phyloP scores from a whole-genome alignment of 305 asterid genomes.

The Fraxinus ornus region DNA sequence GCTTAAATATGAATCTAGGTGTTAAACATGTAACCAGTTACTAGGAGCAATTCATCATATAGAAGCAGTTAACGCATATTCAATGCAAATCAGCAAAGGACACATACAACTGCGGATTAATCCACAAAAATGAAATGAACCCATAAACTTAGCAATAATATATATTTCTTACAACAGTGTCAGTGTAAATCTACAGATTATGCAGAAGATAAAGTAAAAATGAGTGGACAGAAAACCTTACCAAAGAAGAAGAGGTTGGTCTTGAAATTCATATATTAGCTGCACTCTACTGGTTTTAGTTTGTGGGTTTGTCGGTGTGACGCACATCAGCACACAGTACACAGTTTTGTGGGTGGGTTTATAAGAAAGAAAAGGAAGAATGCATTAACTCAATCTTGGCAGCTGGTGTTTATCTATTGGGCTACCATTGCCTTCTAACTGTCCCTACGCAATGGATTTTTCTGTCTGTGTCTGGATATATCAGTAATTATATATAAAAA shows the following conservation, averaged over 20 bases:
- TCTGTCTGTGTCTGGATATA: not conserved
- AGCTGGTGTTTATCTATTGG: constrained; percentile 8
- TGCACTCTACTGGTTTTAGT: not conserved
- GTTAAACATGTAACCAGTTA: not conserved
- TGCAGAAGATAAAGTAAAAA: not conserved
- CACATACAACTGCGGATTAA: not conserved
- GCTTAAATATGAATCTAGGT: not conserved
- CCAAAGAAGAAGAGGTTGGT: not conserved
- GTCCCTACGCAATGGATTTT: not conserved
- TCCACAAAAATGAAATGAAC: not conserved
- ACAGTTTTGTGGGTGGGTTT: not conserved
- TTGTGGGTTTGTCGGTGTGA: constrained; percentile 21
- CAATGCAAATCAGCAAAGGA: not conserved
- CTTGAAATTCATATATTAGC: not conserved
- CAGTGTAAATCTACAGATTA: not conserved
- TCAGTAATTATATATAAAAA: not conserved
- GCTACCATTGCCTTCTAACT: not conserved
- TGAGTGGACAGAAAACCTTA: constrained; percentile 14
- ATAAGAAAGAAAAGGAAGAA: not conserved
- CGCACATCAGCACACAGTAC: not conserved
- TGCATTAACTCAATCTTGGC: constrained; percentile 16
- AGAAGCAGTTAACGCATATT: not conserved
- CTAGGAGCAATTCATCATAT: not conserved
- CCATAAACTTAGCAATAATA: not conserved
- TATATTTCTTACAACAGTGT: not conserved